phyloP scores from a whole-genome alignment of 2,329 filamentous ascomycete species.

The Colletotrichum musae region DNA sequence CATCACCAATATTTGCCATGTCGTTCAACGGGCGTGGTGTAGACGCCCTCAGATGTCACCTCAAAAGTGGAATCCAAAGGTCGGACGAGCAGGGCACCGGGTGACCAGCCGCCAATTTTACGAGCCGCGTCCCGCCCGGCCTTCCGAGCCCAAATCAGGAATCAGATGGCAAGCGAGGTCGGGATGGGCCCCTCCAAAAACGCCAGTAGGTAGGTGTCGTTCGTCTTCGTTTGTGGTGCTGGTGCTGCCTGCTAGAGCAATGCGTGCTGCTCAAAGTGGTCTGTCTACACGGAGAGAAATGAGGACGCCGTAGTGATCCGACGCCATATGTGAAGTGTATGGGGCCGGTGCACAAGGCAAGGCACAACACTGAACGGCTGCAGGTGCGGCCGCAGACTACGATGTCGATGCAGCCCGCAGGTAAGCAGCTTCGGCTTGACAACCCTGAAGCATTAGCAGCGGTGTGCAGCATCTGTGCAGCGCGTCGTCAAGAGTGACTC shows the following conservation, averaged over 20 bases:
- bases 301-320: background rate
- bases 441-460: background rate
- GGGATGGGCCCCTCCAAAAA: background rate
- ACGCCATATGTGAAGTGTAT: background rate
- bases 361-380: background rate
- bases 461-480: background rate
- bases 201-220: background rate
- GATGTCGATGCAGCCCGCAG: background rate
- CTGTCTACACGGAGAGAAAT: background rate
- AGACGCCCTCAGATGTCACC: conserved; percentile 17
- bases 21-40: conserved; percentile 15
- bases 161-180: conserved; percentile 5
- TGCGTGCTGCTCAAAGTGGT: background rate
- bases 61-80: conserved; percentile 18
- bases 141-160: conserved; percentile 33
- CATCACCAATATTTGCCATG: conserved; percentile 27
- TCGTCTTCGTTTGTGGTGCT: too few relatives aligned
- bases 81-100: conserved; percentile 21
- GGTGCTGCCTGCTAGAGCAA: too few relatives aligned
- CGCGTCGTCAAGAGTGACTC: too few relatives aligned
- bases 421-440: too few relatives aligned
- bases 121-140: conserved; percentile 38
- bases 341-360: background rate
- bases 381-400: conserved; percentile 20
- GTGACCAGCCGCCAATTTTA: conserved; percentile 17